Evolutionary conservation across 2,329 filamentous ascomycete species (phyloP).

Genomic region (Mycosphaerella arachidis): DNA sequence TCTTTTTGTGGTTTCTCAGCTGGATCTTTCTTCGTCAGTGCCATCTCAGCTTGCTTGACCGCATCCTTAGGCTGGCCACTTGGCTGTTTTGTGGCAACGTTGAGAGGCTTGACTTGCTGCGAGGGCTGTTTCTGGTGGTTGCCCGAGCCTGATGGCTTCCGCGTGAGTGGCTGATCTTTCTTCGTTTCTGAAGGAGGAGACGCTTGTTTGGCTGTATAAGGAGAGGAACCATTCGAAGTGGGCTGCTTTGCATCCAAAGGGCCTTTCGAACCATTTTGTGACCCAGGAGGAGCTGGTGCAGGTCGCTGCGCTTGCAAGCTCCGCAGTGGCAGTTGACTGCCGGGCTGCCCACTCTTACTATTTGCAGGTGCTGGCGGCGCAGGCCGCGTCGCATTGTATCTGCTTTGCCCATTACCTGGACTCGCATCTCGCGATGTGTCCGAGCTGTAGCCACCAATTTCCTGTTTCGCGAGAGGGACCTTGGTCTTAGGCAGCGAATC

Average conservation of each 20-base stretch:
- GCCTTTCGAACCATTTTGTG: conserved; percentile 26
- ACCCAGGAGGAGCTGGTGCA: conserved; percentile 31
- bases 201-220: conserved; percentile 27
- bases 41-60: conserved; percentile 84
- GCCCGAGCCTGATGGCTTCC: conserved; percentile 27
- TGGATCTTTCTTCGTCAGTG: conserved; percentile 68
- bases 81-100: conserved; percentile 46
- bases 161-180: conserved; percentile 26
- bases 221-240: conserved; percentile 25
- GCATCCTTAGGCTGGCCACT: conserved; percentile 54
- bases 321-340: conserved; percentile 36
- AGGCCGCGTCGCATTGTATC: conserved; percentile 81
- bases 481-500: conserved; percentile 79
- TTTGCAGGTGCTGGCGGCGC: conserved; percentile 54
- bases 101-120: conserved; percentile 48
- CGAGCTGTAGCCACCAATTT: conserved; percentile 64
- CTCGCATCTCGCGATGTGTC: conserved; percentile 37
- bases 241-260: conserved; percentile 23
- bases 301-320: conserved; percentile 64
- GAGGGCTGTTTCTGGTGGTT: conserved; percentile 25
- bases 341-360: conserved; percentile 26
- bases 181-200: conserved; percentile 19
- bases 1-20: conserved; percentile 78
- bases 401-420: conserved; percentile 48
- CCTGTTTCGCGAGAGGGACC: conserved; percentile 78